Evolutionary conservation across 768 basidiomycete genomes (phyloP).

Genomic region (Tulasnella sp.): DNA sequence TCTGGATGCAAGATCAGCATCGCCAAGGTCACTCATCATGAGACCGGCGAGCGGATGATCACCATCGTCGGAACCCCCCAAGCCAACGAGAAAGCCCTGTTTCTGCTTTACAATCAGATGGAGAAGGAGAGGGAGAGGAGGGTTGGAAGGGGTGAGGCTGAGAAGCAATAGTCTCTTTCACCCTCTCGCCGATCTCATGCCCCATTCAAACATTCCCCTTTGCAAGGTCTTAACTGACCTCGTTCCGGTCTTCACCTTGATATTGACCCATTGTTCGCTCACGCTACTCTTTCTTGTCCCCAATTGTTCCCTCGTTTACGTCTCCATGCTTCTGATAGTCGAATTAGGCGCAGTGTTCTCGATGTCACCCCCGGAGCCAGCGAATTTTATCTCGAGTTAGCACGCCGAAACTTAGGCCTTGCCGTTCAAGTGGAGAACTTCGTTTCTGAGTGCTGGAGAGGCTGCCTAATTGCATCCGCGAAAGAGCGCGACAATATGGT

Average conservation of each 20-base stretch:
- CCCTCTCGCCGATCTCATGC: too few relatives aligned
- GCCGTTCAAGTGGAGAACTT: not conserved
- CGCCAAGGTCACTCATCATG: conserved; percentile 97
- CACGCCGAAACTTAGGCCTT: not conserved
- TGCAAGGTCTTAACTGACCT: conserved; percentile 32
- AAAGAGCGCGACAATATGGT: not conserved
- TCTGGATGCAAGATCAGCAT: conserved; percentile 98
- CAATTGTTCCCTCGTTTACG: not conserved
- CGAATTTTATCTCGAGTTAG: not conserved
- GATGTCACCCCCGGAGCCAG: conserved; percentile 13
- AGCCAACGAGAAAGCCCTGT: conserved; percentile 96
- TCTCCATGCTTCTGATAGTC: conserved; percentile 11
- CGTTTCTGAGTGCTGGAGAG: not conserved
- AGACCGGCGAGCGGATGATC: conserved; percentile 99
- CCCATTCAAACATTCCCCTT: not conserved
- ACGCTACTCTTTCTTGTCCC: not conserved
- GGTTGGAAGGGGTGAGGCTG: conserved; percentile 66
- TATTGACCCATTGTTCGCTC: not conserved
- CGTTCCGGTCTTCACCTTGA: conserved; percentile 8
- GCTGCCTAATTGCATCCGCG: too few relatives aligned
- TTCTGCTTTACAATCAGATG: conserved; percentile 90
- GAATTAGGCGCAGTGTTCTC: not conserved
- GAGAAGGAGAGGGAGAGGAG: conserved; percentile 96
- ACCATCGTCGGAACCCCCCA: conserved; percentile 96
- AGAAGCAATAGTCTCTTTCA: conserved; percentile 24